Conservation (phyloP, 2,329 filamentous ascomycete genomes). For the Hypoxylon sp. region DNA sequence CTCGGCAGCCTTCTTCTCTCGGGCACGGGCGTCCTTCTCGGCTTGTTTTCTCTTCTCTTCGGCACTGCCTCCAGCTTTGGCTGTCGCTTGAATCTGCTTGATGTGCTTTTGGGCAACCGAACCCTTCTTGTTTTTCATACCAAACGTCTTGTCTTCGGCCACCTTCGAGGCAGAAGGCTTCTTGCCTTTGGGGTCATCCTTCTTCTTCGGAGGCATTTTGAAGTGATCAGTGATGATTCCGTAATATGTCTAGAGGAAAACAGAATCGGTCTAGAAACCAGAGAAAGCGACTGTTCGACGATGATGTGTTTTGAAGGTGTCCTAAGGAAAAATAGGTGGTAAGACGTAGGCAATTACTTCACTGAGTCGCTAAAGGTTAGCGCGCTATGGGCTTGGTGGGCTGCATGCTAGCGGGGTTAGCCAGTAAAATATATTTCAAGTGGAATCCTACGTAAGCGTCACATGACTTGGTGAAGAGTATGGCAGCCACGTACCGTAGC, state of each 20-base stretch:
- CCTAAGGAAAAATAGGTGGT: conserved; percentile 11
- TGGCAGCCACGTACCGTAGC: not conserved
- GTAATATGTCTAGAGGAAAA: not conserved
- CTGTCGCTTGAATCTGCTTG: conserved; percentile 78
- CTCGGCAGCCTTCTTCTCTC: conserved; percentile 91
- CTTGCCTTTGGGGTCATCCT: conserved; percentile 61
- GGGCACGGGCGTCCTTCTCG: conserved; percentile 73
- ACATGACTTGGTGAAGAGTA: conserved; percentile 23
- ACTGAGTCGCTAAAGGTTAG: conserved; percentile 25
- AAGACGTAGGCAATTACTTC: conserved; percentile 24
- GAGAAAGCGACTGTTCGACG: not conserved
- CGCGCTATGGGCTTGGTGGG: conserved; percentile 36
- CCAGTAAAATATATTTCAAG: conserved; percentile 20
- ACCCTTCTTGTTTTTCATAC: conserved; percentile 99
- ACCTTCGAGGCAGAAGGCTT: conserved; percentile 65
- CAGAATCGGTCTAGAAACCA: not conserved
- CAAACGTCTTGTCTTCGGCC: conserved; percentile 96
- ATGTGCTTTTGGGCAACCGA: conserved; percentile 89
- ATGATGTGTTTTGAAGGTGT: not conserved
- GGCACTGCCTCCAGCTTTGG: conserved; percentile 76
- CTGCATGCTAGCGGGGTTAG: conserved; percentile 35
- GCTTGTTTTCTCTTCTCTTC: conserved; percentile 85
- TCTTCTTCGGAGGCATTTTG: conserved; percentile 76
- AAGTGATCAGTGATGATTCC: conserved; percentile 22
- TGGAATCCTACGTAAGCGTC: conserved; percentile 30